Base-by-base conservation (phyloP, 139 green algal genomes). In the Deuterostichococcus epilithicus region DNA sequence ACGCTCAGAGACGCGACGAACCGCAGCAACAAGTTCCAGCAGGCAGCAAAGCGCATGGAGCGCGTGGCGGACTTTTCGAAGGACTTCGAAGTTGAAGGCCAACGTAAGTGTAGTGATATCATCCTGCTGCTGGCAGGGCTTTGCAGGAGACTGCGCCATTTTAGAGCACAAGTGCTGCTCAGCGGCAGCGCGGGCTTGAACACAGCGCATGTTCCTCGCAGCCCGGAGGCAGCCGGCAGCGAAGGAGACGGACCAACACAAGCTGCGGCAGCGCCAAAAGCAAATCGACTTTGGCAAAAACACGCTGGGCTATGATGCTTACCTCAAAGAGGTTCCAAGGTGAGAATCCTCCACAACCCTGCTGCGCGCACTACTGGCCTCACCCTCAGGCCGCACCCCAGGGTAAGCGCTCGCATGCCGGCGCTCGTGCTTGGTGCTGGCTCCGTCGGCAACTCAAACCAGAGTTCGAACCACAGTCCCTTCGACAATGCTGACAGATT, bases 231-330 rank as follows among this genome's bases (percentile, higher is more conserved):
- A n/a, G 18, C 3, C 10, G 3, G 13, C 28, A 20, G 18, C 52
- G 52, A 63, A 33, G 33, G 85, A 90, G 69, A 82, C 60, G 5
- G 83, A 90, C 69, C 45, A 45, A 1, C 81, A 83, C 71, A 72
- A 84, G 30, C 78, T 97, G 66, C 78, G 74, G 18, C 88, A 94
- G 70, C 86, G 94, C 36, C 91, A 97, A 84, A 96, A 96, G 80
- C 93, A 97, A 79, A 86, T 97, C 25, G 93, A 97, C 79, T 92
- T 86, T 34, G 93, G 93, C 36, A 97, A 97, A 76, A 97, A 97
- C 85, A 97, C 93, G 2, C 70, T 94, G 18, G 93, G 88, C 0
- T 97, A 97, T 76, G 81, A 90, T 75, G 74, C 80, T 3, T 97
- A 97, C 81, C 26, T 89, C 2, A 25, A 89, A 67, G 63, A 78